Evolutionary conservation across 306 rosid species (phyloP).

Genomic region (Quercus berberidifolia): DNA sequence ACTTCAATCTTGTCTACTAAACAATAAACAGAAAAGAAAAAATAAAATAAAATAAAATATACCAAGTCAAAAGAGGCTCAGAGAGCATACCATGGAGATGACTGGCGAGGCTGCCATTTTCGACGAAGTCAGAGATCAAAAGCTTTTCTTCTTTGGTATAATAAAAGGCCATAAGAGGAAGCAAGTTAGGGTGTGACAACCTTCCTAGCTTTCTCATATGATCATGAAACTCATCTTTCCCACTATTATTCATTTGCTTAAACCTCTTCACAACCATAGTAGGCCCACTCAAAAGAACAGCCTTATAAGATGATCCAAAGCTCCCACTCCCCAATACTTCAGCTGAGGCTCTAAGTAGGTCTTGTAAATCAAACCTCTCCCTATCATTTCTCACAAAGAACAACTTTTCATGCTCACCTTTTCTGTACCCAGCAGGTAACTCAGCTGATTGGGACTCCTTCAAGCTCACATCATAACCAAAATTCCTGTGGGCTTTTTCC

Average conservation of each 20-base stretch:
- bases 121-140: conserved; percentile 44
- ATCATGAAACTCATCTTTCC: conserved; percentile 53
- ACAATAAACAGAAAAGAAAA: background rate
- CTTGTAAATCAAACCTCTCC: conserved; percentile 54
- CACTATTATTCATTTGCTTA: conserved; percentile 55
- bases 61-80: background rate
- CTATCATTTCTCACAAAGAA: conserved; percentile 41
- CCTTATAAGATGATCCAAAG: conserved; percentile 81
- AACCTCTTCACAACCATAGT: conserved; percentile 83
- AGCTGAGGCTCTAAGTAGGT: conserved; percentile 70
- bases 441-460: conserved; percentile 27
- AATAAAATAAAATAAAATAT: no score
- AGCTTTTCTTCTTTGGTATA: conserved; percentile 61
- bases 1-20: background rate
- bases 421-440: conserved; percentile 12
- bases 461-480: background rate
- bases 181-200: conserved; percentile 54
- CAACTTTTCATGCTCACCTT: conserved; percentile 35
- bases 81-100: conserved; percentile 52
- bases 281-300: conserved; percentile 48
- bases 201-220: conserved; percentile 70
- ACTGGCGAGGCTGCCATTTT: conserved; percentile 67
- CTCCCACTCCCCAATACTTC: conserved; percentile 82
- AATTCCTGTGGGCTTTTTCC: background rate
- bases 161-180: conserved; percentile 61